A percentile compares a stretch with the other conserved stretches of the same genome.
Evolutionary conservation across 805 yeast genomes (phyloP).

Genomic region (Limtongia smithiae): DNA sequence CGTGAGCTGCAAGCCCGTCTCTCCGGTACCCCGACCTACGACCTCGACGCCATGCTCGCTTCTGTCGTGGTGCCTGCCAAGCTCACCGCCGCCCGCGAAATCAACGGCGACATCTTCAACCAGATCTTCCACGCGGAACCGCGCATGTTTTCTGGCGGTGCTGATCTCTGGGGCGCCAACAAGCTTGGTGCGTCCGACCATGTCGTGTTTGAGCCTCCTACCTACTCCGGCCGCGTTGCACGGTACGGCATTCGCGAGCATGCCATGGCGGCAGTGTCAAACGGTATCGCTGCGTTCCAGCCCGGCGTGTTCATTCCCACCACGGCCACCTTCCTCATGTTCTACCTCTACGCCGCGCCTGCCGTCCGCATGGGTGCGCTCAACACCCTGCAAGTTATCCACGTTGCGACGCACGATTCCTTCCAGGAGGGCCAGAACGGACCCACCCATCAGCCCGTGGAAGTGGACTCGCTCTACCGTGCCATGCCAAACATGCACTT

Average conservation of each 20-base stretch:
- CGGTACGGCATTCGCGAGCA: conserved; percentile 40
- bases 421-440: conserved; percentile 92
- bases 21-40: conserved; percentile 34
- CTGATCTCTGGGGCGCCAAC: conserved; percentile 36
- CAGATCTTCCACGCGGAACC: conserved; percentile 35
- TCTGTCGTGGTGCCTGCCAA: conserved; percentile 12
- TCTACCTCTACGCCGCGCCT: conserved; percentile 46
- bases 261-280: conserved; percentile 38
- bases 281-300: conserved; percentile 38
- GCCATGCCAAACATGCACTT: conserved; percentile 77
- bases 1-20: conserved; percentile 34
- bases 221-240: conserved; percentile 36
- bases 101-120: conserved; percentile 32
- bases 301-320: conserved; percentile 42
- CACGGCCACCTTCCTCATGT: conserved; percentile 42
- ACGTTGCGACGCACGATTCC: conserved; percentile 89
- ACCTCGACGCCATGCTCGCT: conserved; percentile 33
- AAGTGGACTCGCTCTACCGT: conserved; percentile 81
- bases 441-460: conserved; percentile 91
- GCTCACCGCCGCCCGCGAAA: conserved; percentile 30
- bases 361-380: conserved; percentile 81
- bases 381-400: conserved; percentile 75
- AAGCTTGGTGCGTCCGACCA: conserved; percentile 3
- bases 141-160: conserved; percentile 39
- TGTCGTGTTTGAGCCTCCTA: neutral